Conservation (phyloP, 176 grass and related monocot species). For the Triticum timopheevii region DNA sequence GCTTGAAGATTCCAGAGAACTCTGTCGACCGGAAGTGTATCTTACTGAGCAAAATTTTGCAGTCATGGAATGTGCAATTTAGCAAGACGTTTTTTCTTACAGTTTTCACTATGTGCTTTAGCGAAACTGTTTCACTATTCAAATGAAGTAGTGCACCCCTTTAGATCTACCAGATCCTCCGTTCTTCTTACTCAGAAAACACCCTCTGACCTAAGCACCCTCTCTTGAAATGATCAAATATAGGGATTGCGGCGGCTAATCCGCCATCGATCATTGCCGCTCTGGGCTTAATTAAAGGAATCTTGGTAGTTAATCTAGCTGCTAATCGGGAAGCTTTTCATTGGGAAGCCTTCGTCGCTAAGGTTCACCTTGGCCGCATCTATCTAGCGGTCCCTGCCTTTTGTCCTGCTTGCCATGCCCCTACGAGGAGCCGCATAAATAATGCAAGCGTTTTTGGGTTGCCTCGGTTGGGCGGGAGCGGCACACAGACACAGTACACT, state of each 20-base stretch:
- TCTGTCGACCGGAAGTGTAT: too few relatives aligned
- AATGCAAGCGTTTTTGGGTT: background rate
- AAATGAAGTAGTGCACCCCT: too few relatives aligned
- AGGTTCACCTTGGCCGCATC: constrained; percentile 27
- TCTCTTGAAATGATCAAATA: background rate
- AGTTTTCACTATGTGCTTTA: too few relatives aligned
- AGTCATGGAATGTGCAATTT: too few relatives aligned
- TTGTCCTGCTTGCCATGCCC: background rate
- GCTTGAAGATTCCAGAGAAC: too few relatives aligned
- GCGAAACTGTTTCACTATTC: too few relatives aligned
- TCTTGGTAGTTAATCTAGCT: background rate
- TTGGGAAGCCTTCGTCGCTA: constrained; percentile 50
- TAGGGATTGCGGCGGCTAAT: background rate
- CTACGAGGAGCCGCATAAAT: background rate
- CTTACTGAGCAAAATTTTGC: too few relatives aligned
- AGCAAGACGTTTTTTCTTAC: too few relatives aligned
- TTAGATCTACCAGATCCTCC: too few relatives aligned
- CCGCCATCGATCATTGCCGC: background rate
- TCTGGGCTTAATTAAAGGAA: background rate
- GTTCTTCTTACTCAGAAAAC: too few relatives aligned
- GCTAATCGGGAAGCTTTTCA: background rate
- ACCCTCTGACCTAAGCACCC: background rate
- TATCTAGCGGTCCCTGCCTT: background rate
- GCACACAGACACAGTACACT: too few relatives aligned
- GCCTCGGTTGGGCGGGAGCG: background rate